phyloP scores from a whole-genome alignment of 345 rosid genomes.

The Excoecaria cochinchinensis region DNA sequence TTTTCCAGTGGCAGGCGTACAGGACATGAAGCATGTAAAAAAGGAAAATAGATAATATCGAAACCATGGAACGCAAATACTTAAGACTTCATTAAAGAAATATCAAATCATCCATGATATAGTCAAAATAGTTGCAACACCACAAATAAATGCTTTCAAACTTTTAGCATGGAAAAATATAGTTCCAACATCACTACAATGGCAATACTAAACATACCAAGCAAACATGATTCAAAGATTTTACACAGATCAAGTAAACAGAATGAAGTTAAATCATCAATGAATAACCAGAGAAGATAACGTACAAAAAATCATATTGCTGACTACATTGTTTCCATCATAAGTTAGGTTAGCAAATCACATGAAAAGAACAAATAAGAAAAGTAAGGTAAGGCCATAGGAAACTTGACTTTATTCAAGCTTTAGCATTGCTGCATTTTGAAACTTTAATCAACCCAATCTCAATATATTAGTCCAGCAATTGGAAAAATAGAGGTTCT shows the following conservation, averaged over 20 bases:
- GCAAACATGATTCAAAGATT: neutral
- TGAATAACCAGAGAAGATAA: neutral
- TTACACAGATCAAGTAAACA: neutral
- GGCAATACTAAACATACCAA: neutral
- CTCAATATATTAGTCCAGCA: neutral
- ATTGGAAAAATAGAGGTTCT: neutral
- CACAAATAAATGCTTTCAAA: neutral
- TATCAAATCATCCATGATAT: neutral
- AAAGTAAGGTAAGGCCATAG: neutral
- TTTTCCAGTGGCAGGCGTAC: neutral
- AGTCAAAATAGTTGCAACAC: neutral
- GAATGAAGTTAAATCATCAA: neutral
- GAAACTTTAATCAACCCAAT: neutral
- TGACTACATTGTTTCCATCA: no score
- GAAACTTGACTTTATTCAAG: neutral
- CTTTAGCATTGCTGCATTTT: neutral
- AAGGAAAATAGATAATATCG: neutral
- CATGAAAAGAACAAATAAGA: neutral
- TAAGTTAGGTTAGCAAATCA: no score
- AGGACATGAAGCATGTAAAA: neutral
- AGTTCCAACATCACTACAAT: neutral
- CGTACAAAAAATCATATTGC: no score
- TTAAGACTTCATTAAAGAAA: neutral
- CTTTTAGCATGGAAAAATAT: neutral
- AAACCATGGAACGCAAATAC: neutral